A percentile compares a stretch with the other conserved stretches of the same genome.
Evolutionary conservation across 164 flowering plant species (phyloP).

Genomic region (Sedum album): DNA sequence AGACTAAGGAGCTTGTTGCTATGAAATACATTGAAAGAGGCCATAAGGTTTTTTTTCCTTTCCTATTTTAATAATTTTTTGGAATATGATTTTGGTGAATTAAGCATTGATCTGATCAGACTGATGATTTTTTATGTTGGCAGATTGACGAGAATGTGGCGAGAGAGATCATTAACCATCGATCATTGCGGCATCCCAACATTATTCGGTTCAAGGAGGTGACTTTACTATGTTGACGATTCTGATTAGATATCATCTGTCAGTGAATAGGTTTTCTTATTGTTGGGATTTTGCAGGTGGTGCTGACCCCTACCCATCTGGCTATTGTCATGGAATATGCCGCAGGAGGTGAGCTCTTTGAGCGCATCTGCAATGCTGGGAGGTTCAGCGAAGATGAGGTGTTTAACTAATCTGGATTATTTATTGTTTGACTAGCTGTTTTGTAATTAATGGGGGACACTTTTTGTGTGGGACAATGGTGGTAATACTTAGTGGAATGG

Average conservation of each 20-base stretch:
- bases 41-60: not conserved
- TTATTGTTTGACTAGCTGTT: too few relatives aligned
- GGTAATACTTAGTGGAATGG: not conserved
- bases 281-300: slow-evolving; percentile 32
- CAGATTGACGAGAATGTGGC: slow-evolving; percentile 95
- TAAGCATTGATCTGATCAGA: too few relatives aligned
- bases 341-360: slow-evolving; percentile 85
- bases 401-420: too few relatives aligned
- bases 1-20: too few relatives aligned
- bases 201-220: slow-evolving; percentile 94
- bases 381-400: too few relatives aligned
- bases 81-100: not conserved
- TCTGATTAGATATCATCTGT: not conserved
- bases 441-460: too few relatives aligned
- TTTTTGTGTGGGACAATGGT: not conserved
- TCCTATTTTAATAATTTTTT: not conserved
- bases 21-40: not conserved
- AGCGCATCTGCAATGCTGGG: slow-evolving; percentile 72
- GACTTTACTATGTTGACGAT: slow-evolving; percentile 2
- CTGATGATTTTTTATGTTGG: not conserved
- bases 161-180: too few relatives aligned
- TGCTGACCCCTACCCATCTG: too few relatives aligned
- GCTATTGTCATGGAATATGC: slow-evolving; percentile 94
- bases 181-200: too few relatives aligned
- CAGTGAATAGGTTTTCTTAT: not conserved